Evolutionary conservation across 345 rosid genomes (phyloP).

Genomic region (Eucalyptus albens): DNA sequence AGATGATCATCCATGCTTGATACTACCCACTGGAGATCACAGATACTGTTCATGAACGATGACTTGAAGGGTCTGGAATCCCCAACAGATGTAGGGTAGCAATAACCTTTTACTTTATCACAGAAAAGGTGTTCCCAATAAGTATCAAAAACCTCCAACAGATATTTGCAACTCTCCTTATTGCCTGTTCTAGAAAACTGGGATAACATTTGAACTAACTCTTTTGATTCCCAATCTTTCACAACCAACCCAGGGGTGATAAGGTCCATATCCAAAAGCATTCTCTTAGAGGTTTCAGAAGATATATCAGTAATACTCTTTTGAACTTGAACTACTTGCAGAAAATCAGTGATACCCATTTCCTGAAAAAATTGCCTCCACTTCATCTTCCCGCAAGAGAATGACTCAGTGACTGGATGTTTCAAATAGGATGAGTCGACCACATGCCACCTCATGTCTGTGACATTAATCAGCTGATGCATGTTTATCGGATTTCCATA

Average conservation of each 20-base stretch:
- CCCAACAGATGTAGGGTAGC: slow-evolving; percentile 9
- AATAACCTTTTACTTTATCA: slow-evolving; percentile 41
- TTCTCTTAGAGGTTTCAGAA: slow-evolving; percentile 3
- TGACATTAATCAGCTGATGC: slow-evolving; percentile 34
- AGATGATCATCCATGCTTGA: slow-evolving; percentile 66
- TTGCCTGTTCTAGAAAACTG: slow-evolving; percentile 24
- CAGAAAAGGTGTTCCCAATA: slow-evolving; percentile 66
- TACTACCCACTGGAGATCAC: slow-evolving; percentile 58
- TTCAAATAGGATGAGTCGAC: slow-evolving; percentile 60
- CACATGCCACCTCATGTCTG: slow-evolving; percentile 63
- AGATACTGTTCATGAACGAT: slow-evolving; percentile 52
- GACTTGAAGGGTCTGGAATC: slow-evolving; percentile 40
- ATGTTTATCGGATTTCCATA: slow-evolving; percentile 56
- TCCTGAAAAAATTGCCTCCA: slow-evolving; percentile 91
- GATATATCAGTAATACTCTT: slow-evolving; percentile 42
- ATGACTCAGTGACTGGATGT: slow-evolving; percentile 49
- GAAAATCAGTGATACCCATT: slow-evolving; percentile 79
- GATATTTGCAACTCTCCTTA: slow-evolving; percentile 44
- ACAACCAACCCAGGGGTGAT: slow-evolving; percentile 24
- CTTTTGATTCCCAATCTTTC: slow-evolving; percentile 88
- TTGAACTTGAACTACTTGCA: slow-evolving; percentile 62
- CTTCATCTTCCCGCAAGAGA: slow-evolving; percentile 32
- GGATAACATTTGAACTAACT: slow-evolving; percentile 49
- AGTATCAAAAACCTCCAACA: slow-evolving; percentile 63
- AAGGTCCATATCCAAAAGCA: slow-evolving; percentile 11